Evolutionary conservation across 2,329 filamentous ascomycete species (phyloP).

Genomic region (Eutypella sp.): DNA sequence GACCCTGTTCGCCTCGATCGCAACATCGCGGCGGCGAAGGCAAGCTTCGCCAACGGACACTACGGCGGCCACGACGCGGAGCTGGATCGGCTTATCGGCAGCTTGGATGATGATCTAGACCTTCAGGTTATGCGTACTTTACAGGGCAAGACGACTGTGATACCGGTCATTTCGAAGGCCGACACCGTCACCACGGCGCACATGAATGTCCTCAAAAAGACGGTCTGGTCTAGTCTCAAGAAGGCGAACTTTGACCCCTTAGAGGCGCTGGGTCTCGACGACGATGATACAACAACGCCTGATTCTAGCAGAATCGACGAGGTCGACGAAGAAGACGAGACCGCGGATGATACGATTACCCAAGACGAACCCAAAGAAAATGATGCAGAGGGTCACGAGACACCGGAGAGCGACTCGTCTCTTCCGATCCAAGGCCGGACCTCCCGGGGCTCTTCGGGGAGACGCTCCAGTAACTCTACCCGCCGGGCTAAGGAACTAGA

Average conservation of each 20-base stretch:
- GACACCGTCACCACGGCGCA: constrained; percentile 95
- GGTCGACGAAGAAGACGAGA: constrained; percentile 42
- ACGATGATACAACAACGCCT: constrained; percentile 53
- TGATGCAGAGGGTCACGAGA: constrained; percentile 22
- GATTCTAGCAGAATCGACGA: constrained; percentile 51
- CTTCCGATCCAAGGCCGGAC: constrained; percentile 34
- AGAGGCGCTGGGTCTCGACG: constrained; percentile 77
- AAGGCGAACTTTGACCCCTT: constrained; percentile 82
- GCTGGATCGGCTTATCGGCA: constrained; percentile 50
- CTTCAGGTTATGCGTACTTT: constrained; percentile 83
- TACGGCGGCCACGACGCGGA: constrained; percentile 45
- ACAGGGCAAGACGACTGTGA: constrained; percentile 89
- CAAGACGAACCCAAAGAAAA: constrained; percentile 22
- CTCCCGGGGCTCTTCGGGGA: constrained; percentile 38
- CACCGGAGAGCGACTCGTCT: constrained; percentile 29
- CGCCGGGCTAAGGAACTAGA: constrained; percentile 42
- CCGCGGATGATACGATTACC: constrained; percentile 18
- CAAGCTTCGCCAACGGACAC: constrained; percentile 44
- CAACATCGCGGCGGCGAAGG: constrained; percentile 67
- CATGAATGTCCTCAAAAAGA: constrained; percentile 87
- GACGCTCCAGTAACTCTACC: constrained; percentile 41
- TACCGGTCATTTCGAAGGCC: constrained; percentile 93
- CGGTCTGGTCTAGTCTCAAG: constrained; percentile 84
- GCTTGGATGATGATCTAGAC: constrained; percentile 83
- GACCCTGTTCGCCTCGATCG: constrained; percentile 82